A percentile compares a stretch with the other conserved stretches of the same genome.
Conservation (phyloP, 2,329 filamentous ascomycete genomes). For the Botrytis paeoniae region DNA sequence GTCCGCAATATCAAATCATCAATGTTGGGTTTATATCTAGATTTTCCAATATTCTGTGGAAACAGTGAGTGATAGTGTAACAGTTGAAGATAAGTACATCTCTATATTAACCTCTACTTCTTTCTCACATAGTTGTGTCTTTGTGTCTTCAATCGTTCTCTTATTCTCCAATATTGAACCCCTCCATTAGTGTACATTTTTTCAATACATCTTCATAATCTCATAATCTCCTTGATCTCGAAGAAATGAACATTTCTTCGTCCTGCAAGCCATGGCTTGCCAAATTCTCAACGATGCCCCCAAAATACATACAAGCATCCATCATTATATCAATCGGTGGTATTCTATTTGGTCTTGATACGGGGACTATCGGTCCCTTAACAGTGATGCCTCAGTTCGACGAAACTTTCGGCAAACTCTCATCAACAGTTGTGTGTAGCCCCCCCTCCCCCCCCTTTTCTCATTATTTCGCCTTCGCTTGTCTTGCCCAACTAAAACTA, state of each 20-base stretch:
- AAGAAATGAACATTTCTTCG: neutral
- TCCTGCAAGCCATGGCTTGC: neutral
- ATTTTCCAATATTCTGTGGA: conserved; percentile 1
- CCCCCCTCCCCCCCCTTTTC: too few relatives aligned
- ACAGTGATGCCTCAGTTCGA: conserved; percentile 49
- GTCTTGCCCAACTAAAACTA: neutral
- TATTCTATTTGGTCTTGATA: conserved; percentile 42
- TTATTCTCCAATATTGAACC: neutral
- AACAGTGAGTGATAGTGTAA: neutral
- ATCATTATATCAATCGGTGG: conserved; percentile 33
- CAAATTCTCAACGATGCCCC: conserved; percentile 18
- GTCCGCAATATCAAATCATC: neutral
- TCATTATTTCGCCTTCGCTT: neutral
- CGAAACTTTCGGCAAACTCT: conserved; percentile 47
- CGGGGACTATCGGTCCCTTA: conserved; percentile 50
- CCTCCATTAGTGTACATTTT: neutral
- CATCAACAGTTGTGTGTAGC: conserved; percentile 42
- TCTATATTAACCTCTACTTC: neutral
- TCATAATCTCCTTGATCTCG: conserved; percentile 17
- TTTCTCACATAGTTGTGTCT: neutral
- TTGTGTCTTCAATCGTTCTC: neutral
- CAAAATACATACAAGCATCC: conserved; percentile 34
- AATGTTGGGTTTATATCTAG: neutral
- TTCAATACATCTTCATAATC: neutral
- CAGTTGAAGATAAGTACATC: neutral